A percentile compares a stretch with the other conserved stretches of the same genome.
Conservation (phyloP, 345 rosid genomes). For the Mallotus nudiflorus region DNA sequence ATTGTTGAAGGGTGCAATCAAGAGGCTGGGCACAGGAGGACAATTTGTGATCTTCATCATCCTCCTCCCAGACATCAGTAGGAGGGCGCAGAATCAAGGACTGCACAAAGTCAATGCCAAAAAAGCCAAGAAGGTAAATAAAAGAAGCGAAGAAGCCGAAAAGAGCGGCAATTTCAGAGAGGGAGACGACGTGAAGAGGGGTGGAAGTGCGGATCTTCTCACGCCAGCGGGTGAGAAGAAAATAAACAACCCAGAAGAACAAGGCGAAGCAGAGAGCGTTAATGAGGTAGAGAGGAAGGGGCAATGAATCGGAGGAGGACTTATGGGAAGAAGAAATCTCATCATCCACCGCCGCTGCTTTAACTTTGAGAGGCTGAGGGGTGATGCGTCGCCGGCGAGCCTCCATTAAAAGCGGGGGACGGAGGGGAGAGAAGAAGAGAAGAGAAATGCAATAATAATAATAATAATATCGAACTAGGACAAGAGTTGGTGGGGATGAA, state of each 20-base stretch:
- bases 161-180: constrained; percentile 34
- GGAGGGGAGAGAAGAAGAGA: constrained; percentile 2
- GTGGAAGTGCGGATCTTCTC: constrained; percentile 43
- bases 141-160: constrained; percentile 31
- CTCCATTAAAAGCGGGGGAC: constrained; percentile 24
- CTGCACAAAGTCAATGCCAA: constrained; percentile 40
- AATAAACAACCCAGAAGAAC: constrained; percentile 41
- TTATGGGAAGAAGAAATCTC: not conserved
- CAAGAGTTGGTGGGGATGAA: no score
- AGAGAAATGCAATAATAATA: not conserved
- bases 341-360: constrained; percentile 8
- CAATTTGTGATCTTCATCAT: constrained; percentile 17
- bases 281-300: constrained; percentile 25
- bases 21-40: not conserved
- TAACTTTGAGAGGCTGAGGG: not conserved
- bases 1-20: no score
- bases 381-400: constrained; percentile 21
- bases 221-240: constrained; percentile 44
- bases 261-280: constrained; percentile 34
- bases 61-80: constrained; percentile 29
- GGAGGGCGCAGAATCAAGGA: constrained; percentile 39
- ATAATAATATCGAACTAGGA: no score
- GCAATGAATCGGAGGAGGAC: constrained; percentile 12
- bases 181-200: constrained; percentile 35
- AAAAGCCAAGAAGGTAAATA: constrained; percentile 38